Conservation (phyloP, 164 flowering plant species). For the Umbilicus rupestris region DNA sequence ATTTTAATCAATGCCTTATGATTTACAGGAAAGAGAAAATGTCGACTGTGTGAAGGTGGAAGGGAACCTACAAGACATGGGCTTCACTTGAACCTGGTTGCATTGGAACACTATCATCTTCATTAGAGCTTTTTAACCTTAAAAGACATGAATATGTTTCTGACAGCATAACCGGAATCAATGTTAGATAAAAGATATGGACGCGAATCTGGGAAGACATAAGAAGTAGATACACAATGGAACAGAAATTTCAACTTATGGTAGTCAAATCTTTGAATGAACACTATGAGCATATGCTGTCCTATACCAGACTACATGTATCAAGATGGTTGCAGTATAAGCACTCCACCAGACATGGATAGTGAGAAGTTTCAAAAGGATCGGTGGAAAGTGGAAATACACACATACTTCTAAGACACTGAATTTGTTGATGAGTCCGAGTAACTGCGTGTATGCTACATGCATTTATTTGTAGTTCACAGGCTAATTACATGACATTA, state of each 20-base stretch:
- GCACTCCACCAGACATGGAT: neutral
- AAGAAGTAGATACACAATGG: neutral
- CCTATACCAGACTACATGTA: neutral
- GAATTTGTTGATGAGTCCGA: neutral
- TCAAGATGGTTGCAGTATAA: neutral
- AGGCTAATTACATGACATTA: slow-evolving; percentile 15
- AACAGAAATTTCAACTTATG: neutral
- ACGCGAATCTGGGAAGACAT: neutral
- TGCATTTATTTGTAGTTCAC: neutral
- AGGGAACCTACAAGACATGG: slow-evolving; percentile 73
- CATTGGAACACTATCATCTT: slow-evolving; percentile 65
- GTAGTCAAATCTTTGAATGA: neutral
- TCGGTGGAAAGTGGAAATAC: neutral
- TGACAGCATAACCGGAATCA: slow-evolving; percentile 19
- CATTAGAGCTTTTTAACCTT: slow-evolving; percentile 69
- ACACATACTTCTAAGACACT: neutral
- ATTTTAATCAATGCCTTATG: neutral
- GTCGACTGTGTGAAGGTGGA: neutral
- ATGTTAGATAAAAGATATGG: neutral
- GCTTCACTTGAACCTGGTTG: slow-evolving; percentile 91
- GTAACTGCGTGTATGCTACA: neutral
- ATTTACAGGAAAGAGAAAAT: neutral
- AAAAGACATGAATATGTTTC: slow-evolving; percentile 66
- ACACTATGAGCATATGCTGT: neutral
- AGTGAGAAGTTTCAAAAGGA: neutral